phyloP scores from a whole-genome alignment of 1,284 basidiomycete genomes.

The Naganishia cerealis region DNA sequence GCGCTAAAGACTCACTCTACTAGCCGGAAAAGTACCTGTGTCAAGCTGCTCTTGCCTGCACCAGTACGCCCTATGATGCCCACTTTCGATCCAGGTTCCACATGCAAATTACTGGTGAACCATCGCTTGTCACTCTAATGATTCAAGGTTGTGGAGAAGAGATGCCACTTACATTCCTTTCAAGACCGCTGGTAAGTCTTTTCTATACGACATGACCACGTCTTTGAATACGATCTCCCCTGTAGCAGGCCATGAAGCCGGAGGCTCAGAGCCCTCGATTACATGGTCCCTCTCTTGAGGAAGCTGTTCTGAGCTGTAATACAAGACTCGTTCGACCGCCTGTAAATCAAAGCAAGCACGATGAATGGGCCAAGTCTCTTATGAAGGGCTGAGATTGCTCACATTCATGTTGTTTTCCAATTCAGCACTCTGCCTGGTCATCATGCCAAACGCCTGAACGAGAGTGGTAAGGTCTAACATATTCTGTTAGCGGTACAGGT shows the following conservation, averaged over 20 bases:
- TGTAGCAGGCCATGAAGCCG: constrained; percentile 42
- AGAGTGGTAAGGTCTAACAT: constrained; percentile 54
- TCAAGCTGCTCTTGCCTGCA: constrained; percentile 53
- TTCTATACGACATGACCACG: constrained; percentile 49
- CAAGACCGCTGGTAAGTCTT: constrained; percentile 48
- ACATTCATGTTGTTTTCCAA: constrained; percentile 45
- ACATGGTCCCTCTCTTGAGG: constrained; percentile 41
- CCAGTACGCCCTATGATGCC: constrained; percentile 56
- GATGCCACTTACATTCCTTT: constrained; percentile 39
- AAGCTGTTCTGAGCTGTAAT: constrained; percentile 45
- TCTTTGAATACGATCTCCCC: constrained; percentile 50
- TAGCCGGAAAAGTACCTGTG: constrained; percentile 52
- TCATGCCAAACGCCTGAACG: constrained; percentile 55
- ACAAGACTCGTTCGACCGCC: constrained; percentile 40
- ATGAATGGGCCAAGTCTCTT: background rate
- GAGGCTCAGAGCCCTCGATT: constrained; percentile 40
- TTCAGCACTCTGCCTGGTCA: constrained; percentile 47
- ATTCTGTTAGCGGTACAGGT: too few species aligned
- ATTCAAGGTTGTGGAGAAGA: constrained; percentile 32
- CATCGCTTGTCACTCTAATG: constrained; percentile 43
- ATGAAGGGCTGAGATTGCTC: constrained; percentile 34
- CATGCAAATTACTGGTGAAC: constrained; percentile 35
- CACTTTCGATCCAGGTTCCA: constrained; percentile 56
- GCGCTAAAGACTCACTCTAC: constrained; percentile 43
- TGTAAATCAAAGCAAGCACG: background rate